These are phyloP conservation scores for Solanum bulbocastanum DNA, from an alignment of 257 asterid species.

Conservation along the genomic window DNA sequence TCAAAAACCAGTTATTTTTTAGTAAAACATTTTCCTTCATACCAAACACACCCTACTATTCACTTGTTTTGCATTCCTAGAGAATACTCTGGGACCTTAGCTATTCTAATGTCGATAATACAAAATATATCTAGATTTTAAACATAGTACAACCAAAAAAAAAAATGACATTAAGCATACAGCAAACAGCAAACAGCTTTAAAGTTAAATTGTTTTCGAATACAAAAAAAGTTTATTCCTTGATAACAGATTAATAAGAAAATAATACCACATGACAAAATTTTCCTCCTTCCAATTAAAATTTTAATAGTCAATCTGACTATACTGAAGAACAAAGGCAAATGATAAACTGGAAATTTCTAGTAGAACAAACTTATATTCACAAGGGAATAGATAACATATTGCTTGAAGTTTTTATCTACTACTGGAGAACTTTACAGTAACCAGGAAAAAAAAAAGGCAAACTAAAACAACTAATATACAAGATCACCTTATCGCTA, in stretches of 20 bases:
- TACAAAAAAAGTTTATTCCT: not conserved
- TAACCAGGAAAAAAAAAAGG: not conserved
- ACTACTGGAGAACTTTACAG: not conserved
- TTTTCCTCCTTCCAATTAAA: not conserved
- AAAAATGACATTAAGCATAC: not conserved
- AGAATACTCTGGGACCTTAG: not conserved
- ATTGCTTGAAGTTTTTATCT: not conserved
- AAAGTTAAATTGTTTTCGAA: not conserved
- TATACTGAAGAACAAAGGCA: not conserved
- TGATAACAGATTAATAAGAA: not conserved
- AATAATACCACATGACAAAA: not conserved
- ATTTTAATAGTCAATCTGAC: not conserved
- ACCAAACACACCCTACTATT: too few species aligned
- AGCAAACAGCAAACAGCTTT: not conserved
- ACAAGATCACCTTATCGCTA: conserved; percentile 16
- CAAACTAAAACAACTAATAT: conserved; percentile 9
- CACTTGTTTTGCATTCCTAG: not conserved
- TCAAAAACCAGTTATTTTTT: too few species aligned
- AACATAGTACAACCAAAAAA: not conserved
- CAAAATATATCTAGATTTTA: not conserved
- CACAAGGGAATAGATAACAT: not conserved
- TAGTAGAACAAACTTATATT: not conserved
- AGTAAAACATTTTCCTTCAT: too few species aligned
- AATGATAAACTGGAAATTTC: not conserved
- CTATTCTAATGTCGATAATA: not conserved